Percentiles rank a stretch among this genome's conserved stretches.
Evolutionary conservation across 2,329 filamentous ascomycete genomes (phyloP).

Genomic region (Monilinia vaccinii-corymbosi): DNA sequence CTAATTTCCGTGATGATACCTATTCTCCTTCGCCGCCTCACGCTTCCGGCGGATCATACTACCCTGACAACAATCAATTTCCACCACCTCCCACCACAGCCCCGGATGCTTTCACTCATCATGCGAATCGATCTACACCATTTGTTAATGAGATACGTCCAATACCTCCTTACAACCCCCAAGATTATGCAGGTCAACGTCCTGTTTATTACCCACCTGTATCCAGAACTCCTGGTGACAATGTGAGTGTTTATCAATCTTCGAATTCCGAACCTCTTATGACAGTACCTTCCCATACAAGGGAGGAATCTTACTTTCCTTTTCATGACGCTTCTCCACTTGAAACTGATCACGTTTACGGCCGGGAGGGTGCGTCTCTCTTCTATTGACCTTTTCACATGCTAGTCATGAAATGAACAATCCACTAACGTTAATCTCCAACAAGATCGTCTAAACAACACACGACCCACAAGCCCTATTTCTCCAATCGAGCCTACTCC

Average conservation of each 20-base stretch:
- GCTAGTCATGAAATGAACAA: neutral
- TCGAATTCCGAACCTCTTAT: constrained; percentile 12
- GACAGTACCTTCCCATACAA: constrained; percentile 9
- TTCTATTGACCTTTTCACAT: constrained; percentile 1
- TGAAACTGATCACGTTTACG: constrained; percentile 18
- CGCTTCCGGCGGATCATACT: constrained; percentile 29
- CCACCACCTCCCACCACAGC: constrained; percentile 17
- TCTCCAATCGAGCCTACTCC: neutral
- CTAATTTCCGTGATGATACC: constrained; percentile 22
- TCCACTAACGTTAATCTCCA: neutral
- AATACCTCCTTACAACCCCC: constrained; percentile 28
- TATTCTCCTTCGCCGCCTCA: constrained; percentile 30
- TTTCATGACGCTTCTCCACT: constrained; percentile 23
- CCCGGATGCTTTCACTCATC: constrained; percentile 13
- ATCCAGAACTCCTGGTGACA: constrained; percentile 22
- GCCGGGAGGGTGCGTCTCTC: constrained; percentile 16
- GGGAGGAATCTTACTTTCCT: constrained; percentile 19
- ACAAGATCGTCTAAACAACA: constrained; percentile 6
- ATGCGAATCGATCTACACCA: constrained; percentile 21
- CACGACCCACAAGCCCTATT: neutral
- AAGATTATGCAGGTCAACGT: constrained; percentile 23
- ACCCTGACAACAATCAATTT: constrained; percentile 22
- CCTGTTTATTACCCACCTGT: constrained; percentile 16
- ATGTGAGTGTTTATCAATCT: constrained; percentile 29
- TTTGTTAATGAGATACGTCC: constrained; percentile 19